phyloP scores from a whole-genome alignment of 163 green algal genomes.

The Prototheca cutis region DNA sequence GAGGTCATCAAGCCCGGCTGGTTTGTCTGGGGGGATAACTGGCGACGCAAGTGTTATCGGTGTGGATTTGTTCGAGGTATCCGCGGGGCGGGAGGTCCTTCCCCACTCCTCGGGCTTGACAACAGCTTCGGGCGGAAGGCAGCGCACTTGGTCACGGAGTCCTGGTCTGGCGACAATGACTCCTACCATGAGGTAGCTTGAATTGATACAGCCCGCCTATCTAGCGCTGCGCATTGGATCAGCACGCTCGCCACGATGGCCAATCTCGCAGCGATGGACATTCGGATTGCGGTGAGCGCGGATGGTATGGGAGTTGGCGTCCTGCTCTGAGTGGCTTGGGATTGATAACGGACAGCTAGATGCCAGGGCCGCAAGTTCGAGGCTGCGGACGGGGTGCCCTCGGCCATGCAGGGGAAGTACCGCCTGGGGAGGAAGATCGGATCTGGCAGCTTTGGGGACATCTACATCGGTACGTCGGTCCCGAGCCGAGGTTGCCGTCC shows the following conservation, averaged over 20 bases:
- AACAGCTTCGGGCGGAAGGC: background rate
- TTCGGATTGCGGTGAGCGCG: conserved; percentile 27
- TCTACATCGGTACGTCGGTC: conserved; percentile 76
- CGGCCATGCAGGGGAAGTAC: conserved; percentile 47
- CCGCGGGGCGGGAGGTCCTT: too few species aligned
- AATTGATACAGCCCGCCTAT: too few species aligned
- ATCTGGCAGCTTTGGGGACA: conserved; percentile 88
- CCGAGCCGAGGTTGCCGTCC: background rate
- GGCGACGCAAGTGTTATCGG: too few species aligned
- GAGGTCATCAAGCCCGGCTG: too few species aligned
- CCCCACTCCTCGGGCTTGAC: background rate
- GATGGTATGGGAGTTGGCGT: background rate
- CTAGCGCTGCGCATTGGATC: background rate
- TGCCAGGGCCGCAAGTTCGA: too few species aligned
- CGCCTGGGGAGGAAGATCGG: conserved; percentile 88
- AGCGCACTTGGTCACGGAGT: too few species aligned
- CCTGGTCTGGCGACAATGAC: too few species aligned
- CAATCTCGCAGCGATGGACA: conserved; percentile 19
- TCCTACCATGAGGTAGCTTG: too few species aligned
- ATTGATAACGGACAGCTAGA: background rate
- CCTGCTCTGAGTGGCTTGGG: background rate
- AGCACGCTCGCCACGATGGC: background rate
- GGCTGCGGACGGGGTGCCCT: too few species aligned
- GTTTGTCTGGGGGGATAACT: too few species aligned
- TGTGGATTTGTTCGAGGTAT: too few species aligned